A percentile compares a stretch with the other conserved stretches of the same genome.
phyloP scores from a whole-genome alignment of 2,329 filamentous ascomycete genomes.

The Hysterium pulicare region DNA sequence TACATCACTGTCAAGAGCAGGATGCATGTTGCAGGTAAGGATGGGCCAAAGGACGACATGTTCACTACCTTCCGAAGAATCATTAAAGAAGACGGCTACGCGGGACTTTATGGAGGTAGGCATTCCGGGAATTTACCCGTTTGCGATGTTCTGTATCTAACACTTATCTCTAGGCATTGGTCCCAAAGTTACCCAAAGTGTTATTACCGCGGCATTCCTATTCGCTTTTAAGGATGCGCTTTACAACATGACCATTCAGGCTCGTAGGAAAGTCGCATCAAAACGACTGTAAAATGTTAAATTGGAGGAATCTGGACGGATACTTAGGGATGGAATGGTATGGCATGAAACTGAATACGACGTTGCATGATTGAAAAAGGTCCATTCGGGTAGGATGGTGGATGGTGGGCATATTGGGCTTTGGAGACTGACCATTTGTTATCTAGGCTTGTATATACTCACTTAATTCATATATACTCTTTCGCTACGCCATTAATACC shows the following conservation, averaged over 20 bases:
- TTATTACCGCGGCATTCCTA: constrained; percentile 90
- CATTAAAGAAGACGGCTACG: constrained; percentile 83
- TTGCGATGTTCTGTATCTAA: constrained; percentile 8
- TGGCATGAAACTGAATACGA: neutral
- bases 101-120: constrained; percentile 87
- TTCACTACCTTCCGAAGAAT: constrained; percentile 73
- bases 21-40: constrained; percentile 84
- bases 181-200: constrained; percentile 94
- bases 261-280: constrained; percentile 48
- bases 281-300: neutral
- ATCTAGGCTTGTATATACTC: constrained; percentile 3
- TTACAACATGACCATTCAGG: constrained; percentile 74
- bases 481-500: no score
- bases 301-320: neutral
- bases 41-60: constrained; percentile 77
- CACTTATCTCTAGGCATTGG: constrained; percentile 68
- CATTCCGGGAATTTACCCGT: constrained; percentile 3
- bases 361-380: constrained; percentile 3
- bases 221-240: constrained; percentile 98
- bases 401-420: neutral
- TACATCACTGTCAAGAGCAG: constrained; percentile 99
- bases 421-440: neutral
- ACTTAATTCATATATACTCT: neutral
- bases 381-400: neutral
- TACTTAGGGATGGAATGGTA: neutral